phyloP scores from a whole-genome alignment of 495 filamentous ascomycete species.

The Neurospora tetraspora region DNA sequence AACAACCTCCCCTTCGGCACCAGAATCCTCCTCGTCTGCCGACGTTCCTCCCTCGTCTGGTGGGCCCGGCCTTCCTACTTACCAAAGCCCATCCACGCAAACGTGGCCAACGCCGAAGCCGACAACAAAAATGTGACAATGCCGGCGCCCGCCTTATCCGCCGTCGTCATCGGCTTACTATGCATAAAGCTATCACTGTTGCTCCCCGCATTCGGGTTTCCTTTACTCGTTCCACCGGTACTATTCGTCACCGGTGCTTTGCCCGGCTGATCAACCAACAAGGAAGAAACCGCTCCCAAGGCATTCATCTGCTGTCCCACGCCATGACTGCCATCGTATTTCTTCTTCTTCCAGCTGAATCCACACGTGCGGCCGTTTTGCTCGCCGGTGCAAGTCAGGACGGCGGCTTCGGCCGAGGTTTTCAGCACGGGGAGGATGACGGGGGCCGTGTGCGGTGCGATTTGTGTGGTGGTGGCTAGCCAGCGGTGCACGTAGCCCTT shows the following conservation, averaged over 20 bases:
- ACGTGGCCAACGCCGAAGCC: constrained; percentile 25
- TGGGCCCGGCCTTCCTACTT: constrained; percentile 1
- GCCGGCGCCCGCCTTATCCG: constrained; percentile 56
- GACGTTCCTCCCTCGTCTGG: neutral
- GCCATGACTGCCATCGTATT: constrained; percentile 50
- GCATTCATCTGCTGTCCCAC: constrained; percentile 65
- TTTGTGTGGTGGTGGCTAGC: constrained; percentile 59
- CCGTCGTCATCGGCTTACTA: constrained; percentile 35
- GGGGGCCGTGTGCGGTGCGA: constrained; percentile 56
- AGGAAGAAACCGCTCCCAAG: constrained; percentile 50
- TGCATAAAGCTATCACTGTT: constrained; percentile 8
- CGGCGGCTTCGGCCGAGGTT: constrained; percentile 58
- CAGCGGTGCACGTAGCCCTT: constrained; percentile 80
- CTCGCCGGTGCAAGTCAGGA: constrained; percentile 55
- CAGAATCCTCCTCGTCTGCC: neutral
- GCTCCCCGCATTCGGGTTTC: constrained; percentile 51
- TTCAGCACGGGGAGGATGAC: constrained; percentile 56
- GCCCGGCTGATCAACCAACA: constrained; percentile 28
- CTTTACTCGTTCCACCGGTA: constrained; percentile 56
- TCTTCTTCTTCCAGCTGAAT: constrained; percentile 49
- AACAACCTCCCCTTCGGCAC: neutral
- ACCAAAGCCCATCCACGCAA: constrained; percentile 39
- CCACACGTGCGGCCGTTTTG: constrained; percentile 53
- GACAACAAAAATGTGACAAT: constrained; percentile 49
- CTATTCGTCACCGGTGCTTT: constrained; percentile 42